Percentiles rank a stretch among this genome's conserved stretches.
Conservation (phyloP, 345 rosid genomes). For the Eucalyptus urophylla region DNA sequence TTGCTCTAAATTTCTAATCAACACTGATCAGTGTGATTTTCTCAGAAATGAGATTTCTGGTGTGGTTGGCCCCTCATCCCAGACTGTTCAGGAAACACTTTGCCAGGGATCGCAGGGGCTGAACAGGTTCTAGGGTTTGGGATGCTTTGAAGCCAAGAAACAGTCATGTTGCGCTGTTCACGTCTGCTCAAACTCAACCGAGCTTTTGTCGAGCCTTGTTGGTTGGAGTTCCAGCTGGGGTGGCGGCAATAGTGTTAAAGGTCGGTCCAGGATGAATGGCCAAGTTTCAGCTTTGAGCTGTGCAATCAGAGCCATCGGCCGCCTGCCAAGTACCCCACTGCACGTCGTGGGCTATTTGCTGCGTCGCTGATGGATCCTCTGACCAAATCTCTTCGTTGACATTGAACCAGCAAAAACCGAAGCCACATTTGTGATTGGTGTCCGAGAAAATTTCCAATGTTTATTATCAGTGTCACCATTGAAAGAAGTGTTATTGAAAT, state of each 20-base stretch:
- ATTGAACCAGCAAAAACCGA: neutral
- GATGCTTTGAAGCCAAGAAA: neutral
- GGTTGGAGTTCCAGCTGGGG: neutral
- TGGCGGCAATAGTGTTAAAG: neutral
- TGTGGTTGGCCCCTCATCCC: neutral
- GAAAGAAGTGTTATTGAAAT: neutral
- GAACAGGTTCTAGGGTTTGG: neutral
- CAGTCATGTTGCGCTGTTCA: neutral
- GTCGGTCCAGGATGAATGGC: neutral
- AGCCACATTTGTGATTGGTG: neutral
- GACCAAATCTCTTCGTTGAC: neutral
- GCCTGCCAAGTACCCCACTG: neutral
- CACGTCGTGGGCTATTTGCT: neutral
- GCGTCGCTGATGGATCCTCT: neutral
- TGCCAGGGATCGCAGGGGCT: neutral
- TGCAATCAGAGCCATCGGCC: neutral
- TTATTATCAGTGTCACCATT: neutral
- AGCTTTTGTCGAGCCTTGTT: neutral
- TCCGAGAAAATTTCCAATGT: neutral
- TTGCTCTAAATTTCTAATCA: neutral
- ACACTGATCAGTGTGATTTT: neutral
- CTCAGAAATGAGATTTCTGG: neutral
- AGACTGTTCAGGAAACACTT: neutral
- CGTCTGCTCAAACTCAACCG: neutral
- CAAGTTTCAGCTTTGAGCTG: neutral